phyloP scores from a whole-genome alignment of 192 early-diverging fungal species.

The Podila epicladia region DNA sequence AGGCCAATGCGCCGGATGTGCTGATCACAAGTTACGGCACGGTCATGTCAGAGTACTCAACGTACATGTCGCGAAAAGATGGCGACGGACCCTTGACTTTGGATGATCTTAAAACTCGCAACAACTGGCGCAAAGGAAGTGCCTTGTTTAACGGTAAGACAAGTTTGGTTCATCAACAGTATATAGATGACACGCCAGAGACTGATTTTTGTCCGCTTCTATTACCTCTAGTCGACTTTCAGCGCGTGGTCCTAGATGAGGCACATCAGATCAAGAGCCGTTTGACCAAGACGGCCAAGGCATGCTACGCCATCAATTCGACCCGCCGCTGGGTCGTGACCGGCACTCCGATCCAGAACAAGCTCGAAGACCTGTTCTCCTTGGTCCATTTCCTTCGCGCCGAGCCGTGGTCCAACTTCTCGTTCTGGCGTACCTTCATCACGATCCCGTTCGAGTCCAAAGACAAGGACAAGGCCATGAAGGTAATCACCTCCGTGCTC shows the following conservation, averaged over 20 bases:
- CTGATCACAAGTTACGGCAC: constrained; percentile 64
- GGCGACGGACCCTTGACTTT: neutral
- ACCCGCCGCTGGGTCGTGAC: constrained; percentile 89
- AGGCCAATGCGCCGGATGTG: constrained; percentile 48
- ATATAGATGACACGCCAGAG: too few species aligned
- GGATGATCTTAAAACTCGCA: constrained; percentile 27
- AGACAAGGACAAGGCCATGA: constrained; percentile 54
- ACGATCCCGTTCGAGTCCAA: constrained; percentile 76
- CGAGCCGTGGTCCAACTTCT: constrained; percentile 72
- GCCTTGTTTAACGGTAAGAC: constrained; percentile 38
- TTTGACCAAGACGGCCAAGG: constrained; percentile 77
- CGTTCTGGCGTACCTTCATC: constrained; percentile 84
- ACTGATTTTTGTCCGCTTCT: neutral
- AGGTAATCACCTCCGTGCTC: constrained; percentile 71
- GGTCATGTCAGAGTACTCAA: constrained; percentile 52
- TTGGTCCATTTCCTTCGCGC: constrained; percentile 85
- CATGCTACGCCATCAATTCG: constrained; percentile 73
- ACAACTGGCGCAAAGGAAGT: constrained; percentile 26
- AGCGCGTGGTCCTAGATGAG: constrained; percentile 92
- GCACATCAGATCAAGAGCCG: constrained; percentile 93
- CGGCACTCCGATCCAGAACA: constrained; percentile 91
- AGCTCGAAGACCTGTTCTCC: constrained; percentile 87
- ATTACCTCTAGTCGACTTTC: constrained; percentile 77
- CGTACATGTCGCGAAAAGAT: neutral
- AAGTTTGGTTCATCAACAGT: neutral